Percentiles rank a stretch among this genome's conserved stretches.
Evolutionary conservation across 2,329 filamentous ascomycete species (phyloP).

Genomic region (Fonsecaea erecta): DNA sequence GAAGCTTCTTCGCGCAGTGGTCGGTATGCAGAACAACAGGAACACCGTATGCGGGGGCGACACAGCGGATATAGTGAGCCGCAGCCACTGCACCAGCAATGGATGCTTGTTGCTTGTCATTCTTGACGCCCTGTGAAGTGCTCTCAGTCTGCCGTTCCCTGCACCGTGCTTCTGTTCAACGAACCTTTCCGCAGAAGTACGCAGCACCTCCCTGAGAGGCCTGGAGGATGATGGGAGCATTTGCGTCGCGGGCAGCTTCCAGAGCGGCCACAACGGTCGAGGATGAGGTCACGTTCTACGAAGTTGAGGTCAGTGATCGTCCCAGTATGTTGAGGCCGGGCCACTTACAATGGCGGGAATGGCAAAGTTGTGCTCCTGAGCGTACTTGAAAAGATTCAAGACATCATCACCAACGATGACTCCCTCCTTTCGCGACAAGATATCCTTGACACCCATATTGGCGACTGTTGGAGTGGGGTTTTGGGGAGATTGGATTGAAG

Average conservation of each 20-base stretch:
- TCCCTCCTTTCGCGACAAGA: slow-evolving; percentile 67
- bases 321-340: background rate
- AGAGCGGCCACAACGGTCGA: slow-evolving; percentile 84
- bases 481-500: slow-evolving; percentile 3
- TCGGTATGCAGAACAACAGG: slow-evolving; percentile 96
- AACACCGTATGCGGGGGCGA: slow-evolving; percentile 85
- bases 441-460: slow-evolving; percentile 52
- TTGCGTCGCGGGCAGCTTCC: slow-evolving; percentile 91
- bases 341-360: slow-evolving; percentile 75
- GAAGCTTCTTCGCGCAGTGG: slow-evolving; percentile 99
- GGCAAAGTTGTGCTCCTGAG: slow-evolving; percentile 83
- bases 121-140: slow-evolving; percentile 68
- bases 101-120: slow-evolving; percentile 82
- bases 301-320: slow-evolving; percentile 14
- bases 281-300: slow-evolving; percentile 85
- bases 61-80: slow-evolving; percentile 88
- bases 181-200: slow-evolving; percentile 85
- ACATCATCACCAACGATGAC: slow-evolving; percentile 72
- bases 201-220: slow-evolving; percentile 91
- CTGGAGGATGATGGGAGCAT: slow-evolving; percentile 91
- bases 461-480: slow-evolving; percentile 16
- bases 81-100: slow-evolving; percentile 85
- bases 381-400: slow-evolving; percentile 80
- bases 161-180: slow-evolving; percentile 22
- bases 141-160: slow-evolving; percentile 13